Evolutionary conservation across 2,329 filamentous ascomycete species (phyloP).

Genomic region (Hypoxylon sp.): DNA sequence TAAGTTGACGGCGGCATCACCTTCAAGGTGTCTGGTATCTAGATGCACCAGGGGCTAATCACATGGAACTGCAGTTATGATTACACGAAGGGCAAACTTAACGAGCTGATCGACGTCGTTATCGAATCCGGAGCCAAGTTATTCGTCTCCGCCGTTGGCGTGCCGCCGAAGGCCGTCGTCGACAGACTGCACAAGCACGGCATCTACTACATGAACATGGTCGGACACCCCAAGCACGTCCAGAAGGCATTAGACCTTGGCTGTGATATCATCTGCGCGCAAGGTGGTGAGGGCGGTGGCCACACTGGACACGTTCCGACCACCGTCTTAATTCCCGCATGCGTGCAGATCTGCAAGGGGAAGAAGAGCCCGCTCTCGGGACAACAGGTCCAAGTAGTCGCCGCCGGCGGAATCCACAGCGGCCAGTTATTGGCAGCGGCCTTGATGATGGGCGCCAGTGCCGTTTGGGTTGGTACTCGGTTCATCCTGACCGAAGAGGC

Average conservation of each 20-base stretch:
- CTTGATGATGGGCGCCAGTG: constrained; percentile 91
- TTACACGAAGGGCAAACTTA: constrained; percentile 98
- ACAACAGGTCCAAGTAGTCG: constrained; percentile 88
- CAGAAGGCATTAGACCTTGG: constrained; percentile 94
- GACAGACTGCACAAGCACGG: constrained; percentile 89
- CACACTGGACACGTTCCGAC: constrained; percentile 97
- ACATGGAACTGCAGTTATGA: constrained; percentile 78
- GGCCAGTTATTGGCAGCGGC: constrained; percentile 90
- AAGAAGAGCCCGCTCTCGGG: constrained; percentile 90
- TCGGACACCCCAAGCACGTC: constrained; percentile 99
- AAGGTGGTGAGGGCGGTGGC: constrained; percentile 96
- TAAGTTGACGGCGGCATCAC: constrained; percentile 21
- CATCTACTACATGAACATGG: constrained; percentile 99
- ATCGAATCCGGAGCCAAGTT: constrained; percentile 92
- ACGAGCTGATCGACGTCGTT: constrained; percentile 89
- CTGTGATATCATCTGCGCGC: constrained; percentile 96
- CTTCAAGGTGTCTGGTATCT: not conserved
- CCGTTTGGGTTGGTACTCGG: constrained; percentile 96
- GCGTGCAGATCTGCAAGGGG: constrained; percentile 83
- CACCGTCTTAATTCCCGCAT: constrained; percentile 90
- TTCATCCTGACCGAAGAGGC: constrained; percentile 96
- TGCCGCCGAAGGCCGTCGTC: constrained; percentile 89
- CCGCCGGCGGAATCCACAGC: constrained; percentile 94
- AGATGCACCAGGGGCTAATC: constrained; percentile 27
- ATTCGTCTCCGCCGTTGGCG: constrained; percentile 96